Base-by-base conservation (phyloP, 2,329 filamentous ascomycete genomes). In the Fusarium sp. region DNA sequence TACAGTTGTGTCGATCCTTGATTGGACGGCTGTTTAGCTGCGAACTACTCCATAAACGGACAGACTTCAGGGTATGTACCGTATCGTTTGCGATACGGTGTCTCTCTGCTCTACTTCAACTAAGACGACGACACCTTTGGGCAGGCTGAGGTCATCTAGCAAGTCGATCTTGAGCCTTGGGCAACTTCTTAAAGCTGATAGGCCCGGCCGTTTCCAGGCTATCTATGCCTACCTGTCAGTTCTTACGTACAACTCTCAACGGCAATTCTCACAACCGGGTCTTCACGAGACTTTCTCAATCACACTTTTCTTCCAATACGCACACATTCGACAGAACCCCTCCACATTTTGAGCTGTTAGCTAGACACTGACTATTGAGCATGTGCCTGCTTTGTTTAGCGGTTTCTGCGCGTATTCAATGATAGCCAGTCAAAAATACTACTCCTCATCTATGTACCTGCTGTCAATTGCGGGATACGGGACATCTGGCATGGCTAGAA, bases 221-320 rank as follows among this genome's bases (percentile, higher is more conserved):
- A 52, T 64, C 33, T 43, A 45, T 65, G 49, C 33, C 65, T 54
- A 60, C 60, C 47, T 55, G 44, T 24, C 47, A 65, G 32, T 46
- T 65, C 44, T 52, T 68, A 57, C 54, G 60, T 67, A 59, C 45
- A 41, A 59, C 50, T 26, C 40, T n/a, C 35, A 24, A 52, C 35
- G n/a, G 45, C 35, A 24, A 50, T 41, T 40, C 40, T 52, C 20
- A 22, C 37, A 43, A 35, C 41, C 47, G 49, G 55, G 55, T 65
- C 46, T 68, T 66, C 54, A 68, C 65, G 26, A 66, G 50, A 37
- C 35, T 61, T 50, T 65, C 39, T 63, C 54, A 49, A 65, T 39
- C 50, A 60, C 53, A 43, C 48, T 55, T 46, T 35, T 32, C 32
- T 28, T 32, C 48, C 24, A 65, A 39, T 48, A 20, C 22, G 19